phyloP scores from a whole-genome alignment of 208 protist genomes.

The Wallacemonas collosoma region DNA sequence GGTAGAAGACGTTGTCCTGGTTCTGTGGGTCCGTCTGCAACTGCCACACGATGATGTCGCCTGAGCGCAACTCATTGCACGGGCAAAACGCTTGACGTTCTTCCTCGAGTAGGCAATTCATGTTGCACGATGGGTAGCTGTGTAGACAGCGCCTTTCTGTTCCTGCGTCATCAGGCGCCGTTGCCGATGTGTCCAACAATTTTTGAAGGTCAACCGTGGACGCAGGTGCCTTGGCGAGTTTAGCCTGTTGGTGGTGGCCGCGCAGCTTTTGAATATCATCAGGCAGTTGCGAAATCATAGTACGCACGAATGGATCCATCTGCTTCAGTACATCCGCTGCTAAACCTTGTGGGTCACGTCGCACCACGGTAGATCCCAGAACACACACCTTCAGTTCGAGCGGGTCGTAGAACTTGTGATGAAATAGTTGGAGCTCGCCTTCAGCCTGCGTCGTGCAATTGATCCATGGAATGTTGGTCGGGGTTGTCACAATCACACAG shows the following conservation, averaged over 20 bases:
- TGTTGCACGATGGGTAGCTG: constrained; percentile 21
- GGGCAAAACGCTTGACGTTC: constrained; percentile 42
- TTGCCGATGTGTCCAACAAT: not conserved
- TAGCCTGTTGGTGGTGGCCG: constrained; percentile 44
- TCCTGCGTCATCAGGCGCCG: not conserved
- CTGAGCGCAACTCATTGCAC: constrained; percentile 51
- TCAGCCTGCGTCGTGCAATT: constrained; percentile 28
- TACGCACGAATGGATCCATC: constrained; percentile 58
- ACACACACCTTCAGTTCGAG: constrained; percentile 72
- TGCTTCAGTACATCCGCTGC: constrained; percentile 35
- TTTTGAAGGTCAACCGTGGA: constrained; percentile 8
- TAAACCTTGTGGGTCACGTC: constrained; percentile 32
- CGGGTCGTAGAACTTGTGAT: constrained; percentile 88
- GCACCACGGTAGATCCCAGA: constrained; percentile 72
- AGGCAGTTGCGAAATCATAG: constrained; percentile 52
- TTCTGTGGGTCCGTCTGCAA: constrained; percentile 45
- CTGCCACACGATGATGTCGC: constrained; percentile 79
- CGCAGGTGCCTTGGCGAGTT: constrained; percentile 9
- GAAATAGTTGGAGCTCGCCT: constrained; percentile 68
- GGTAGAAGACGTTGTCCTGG: constrained; percentile 74
- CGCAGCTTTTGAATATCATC: constrained; percentile 37
- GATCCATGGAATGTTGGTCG: constrained; percentile 39
- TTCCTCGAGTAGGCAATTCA: constrained; percentile 55
- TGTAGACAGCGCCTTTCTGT: constrained; percentile 3
- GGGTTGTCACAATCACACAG: constrained; percentile 67